phyloP scores from a whole-genome alignment of 257 asterid genomes.

The Cynanchum wilfordii region DNA sequence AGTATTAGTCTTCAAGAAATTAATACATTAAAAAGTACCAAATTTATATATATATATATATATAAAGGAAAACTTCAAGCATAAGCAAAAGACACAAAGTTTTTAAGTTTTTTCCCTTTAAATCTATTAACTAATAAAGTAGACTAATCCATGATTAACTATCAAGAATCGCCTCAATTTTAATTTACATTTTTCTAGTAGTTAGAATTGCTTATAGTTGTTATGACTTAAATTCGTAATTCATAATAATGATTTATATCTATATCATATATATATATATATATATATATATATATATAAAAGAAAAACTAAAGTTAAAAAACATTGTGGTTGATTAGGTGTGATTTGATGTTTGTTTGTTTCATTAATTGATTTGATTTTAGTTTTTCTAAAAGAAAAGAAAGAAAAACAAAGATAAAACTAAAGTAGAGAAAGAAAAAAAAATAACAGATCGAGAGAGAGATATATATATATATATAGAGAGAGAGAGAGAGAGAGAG shows the following conservation, averaged over 20 bases:
- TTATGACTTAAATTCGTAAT: too few relatives aligned
- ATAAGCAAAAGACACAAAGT: neutral
- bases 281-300: too few relatives aligned
- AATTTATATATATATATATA: neutral
- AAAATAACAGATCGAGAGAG: neutral
- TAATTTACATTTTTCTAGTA: too few relatives aligned
- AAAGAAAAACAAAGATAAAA: constrained; percentile 3
- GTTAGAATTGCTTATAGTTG: too few relatives aligned
- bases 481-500: too few relatives aligned
- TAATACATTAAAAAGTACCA: neutral
- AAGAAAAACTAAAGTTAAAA: too few relatives aligned
- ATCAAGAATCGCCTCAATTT: neutral
- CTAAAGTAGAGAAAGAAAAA: constrained; percentile 10
- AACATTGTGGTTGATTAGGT: constrained; percentile 29
- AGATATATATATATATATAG: too few relatives aligned
- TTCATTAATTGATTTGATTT: constrained; percentile 29
- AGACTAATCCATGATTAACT: neutral
- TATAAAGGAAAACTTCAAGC: neutral
- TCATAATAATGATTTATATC: too few relatives aligned
- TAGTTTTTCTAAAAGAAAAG: neutral
- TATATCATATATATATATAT: too few relatives aligned
- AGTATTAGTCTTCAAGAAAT: neutral
- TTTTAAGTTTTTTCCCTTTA: neutral
- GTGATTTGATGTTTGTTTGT: constrained; percentile 28
- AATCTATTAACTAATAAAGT: neutral